Conservation (phyloP, 2,329 filamentous ascomycete genomes). For the Fusarium proliferatum region DNA sequence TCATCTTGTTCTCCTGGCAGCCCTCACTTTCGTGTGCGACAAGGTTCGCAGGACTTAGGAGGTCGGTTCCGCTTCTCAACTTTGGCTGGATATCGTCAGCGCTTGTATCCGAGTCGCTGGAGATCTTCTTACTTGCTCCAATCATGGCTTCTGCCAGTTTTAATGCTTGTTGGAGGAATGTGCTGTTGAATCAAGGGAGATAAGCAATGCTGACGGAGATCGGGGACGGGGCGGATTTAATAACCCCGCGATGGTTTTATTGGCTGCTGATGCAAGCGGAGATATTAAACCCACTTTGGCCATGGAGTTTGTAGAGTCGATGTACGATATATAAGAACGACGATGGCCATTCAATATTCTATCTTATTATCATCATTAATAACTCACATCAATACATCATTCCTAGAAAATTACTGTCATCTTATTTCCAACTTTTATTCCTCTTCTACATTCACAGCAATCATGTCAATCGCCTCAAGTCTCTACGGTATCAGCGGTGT, state of each 20-base stretch:
- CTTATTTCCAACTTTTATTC: too few species aligned
- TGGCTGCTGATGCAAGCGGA: background rate
- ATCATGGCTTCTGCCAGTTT: background rate
- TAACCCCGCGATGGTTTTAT: slow-evolving; percentile 14
- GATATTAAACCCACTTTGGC: slow-evolving; percentile 22
- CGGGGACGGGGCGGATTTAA: slow-evolving; percentile 28
- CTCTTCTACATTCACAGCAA: background rate
- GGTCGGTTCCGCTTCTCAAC: slow-evolving; percentile 50
- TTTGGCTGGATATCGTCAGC: slow-evolving; percentile 1
- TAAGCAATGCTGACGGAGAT: slow-evolving; percentile 2
- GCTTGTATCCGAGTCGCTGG: accelerated
- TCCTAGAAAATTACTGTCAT: accelerated
- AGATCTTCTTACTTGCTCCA: background rate
- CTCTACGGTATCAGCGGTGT: slow-evolving; percentile 19
- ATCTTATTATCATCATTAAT: accelerated
- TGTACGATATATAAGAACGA: background rate
- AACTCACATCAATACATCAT: accelerated
- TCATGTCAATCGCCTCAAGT: slow-evolving; percentile 26
- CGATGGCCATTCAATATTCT: accelerated
- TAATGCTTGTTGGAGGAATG: background rate
- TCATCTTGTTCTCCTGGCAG: background rate
- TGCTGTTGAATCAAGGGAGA: background rate
- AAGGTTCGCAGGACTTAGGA: slow-evolving; percentile 51
- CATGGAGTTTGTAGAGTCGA: too few species aligned
- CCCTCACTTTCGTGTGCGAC: slow-evolving; percentile 47